These are phyloP conservation scores for Solanum ossicruentum DNA, from an alignment of 257 asterid species.

Conservation along the genomic window DNA sequence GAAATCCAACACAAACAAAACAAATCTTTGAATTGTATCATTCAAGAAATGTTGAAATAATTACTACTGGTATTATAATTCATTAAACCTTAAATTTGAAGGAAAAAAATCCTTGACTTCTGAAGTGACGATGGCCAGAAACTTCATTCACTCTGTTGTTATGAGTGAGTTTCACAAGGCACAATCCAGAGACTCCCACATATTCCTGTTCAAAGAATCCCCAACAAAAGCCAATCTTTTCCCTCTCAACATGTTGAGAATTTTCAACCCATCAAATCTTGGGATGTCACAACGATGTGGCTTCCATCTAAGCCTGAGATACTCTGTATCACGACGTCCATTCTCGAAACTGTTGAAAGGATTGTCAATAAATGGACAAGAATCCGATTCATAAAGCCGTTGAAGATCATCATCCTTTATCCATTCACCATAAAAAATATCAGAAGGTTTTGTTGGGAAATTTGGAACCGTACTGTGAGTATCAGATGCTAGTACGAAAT, in stretches of 20 bases:
- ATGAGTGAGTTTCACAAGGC: conserved; percentile 27
- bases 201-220: conserved; percentile 57
- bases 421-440: conserved; percentile 47
- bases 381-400: background rate
- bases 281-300: conserved; percentile 47
- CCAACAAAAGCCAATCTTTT: conserved; percentile 55
- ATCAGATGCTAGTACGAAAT: background rate
- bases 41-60: background rate
- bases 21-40: background rate
- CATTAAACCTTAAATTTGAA: conserved; percentile 33
- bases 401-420: conserved; percentile 7
- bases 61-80: background rate
- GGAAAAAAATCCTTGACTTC: conserved; percentile 35
- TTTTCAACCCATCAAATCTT: conserved; percentile 35
- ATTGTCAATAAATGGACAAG: conserved; percentile 38
- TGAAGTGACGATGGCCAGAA: conserved; percentile 29
- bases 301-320: conserved; percentile 37
- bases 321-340: conserved; percentile 40
- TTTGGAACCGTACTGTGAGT: background rate
- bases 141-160: conserved; percentile 29
- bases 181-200: conserved; percentile 61
- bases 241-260: conserved; percentile 43
- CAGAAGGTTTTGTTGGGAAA: conserved; percentile 8
- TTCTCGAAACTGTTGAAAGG: conserved; percentile 53
- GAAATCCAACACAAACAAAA: conserved; percentile 22